These are phyloP conservation scores for Daldinia eschscholtzii DNA, from an alignment of 2,329 filamentous ascomycete genomes.

Conservation along the genomic window DNA sequence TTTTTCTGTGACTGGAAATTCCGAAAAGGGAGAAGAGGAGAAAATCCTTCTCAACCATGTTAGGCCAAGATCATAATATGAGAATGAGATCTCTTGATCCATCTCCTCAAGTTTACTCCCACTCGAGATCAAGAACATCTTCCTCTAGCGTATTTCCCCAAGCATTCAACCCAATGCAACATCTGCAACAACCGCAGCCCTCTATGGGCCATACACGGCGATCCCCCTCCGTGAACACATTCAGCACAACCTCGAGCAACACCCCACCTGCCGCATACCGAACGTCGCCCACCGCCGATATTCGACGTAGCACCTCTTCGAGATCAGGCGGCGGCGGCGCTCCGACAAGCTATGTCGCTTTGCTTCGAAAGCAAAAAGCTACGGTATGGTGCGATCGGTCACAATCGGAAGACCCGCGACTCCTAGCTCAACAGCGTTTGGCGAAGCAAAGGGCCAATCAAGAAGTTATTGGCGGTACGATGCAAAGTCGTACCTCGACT, in stretches of 20 bases:
- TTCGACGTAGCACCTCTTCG: constrained; percentile 83
- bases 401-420: constrained; percentile 89
- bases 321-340: constrained; percentile 73
- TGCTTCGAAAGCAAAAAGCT: constrained; percentile 96
- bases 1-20: constrained; percentile 23
- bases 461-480: constrained; percentile 78
- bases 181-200: constrained; percentile 53
- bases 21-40: constrained; percentile 19
- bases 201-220: constrained; percentile 61
- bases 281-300: constrained; percentile 67
- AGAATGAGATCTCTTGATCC: constrained; percentile 50
- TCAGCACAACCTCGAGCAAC: constrained; percentile 78
- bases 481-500: constrained; percentile 69
- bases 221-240: constrained; percentile 75
- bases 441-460: constrained; percentile 88
- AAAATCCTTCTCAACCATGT: constrained; percentile 45
- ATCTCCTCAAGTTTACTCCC: constrained; percentile 59
- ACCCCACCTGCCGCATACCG: constrained; percentile 70
- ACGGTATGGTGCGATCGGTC: constrained; percentile 98
- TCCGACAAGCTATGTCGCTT: constrained; percentile 86
- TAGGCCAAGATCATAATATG: constrained; percentile 50
- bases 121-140: constrained; percentile 68
- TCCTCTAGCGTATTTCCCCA: constrained; percentile 66
- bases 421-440: constrained; percentile 84
- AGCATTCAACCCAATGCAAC: constrained; percentile 51